Evolutionary conservation across 331 rosid species (phyloP), one percentile per base, ranked within the genome.

Genomic region (Quercus phellos): DNA sequence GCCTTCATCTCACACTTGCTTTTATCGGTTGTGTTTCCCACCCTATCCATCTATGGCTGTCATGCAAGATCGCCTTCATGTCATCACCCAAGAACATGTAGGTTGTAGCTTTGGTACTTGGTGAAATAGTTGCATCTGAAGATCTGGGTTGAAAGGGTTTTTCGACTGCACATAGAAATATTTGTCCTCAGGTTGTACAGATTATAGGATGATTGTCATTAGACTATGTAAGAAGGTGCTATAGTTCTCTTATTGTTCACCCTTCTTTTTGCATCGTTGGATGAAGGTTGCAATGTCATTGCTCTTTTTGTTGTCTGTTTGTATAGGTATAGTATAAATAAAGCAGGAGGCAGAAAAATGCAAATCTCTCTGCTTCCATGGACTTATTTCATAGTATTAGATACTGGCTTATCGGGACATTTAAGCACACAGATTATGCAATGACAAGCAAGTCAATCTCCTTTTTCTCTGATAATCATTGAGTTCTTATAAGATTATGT

Each of bases 1-100:
- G 70, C 98, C 97, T 26, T 82, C 97, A 29, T 93, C 98, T 17
- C 96, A 89, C 82, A 93, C 97, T 69, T 93, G 98, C 78, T 90
- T 91, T 70, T 86, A 76, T 74, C 71, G 88, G 77, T 66, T 93
- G 74, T 90, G 89, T 78, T 89, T 93, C 82, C 98, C 98, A 0
- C 76, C 81, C 0, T 93, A 93, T 78, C 85, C 91, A n/a, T 87
- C 97, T 13, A 74, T 29, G 80, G 61, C 78, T 51, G 63, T 79
- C 80, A 88, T 93, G 92, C 79, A 84, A 73, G 80, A 79, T 67
- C 90, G 93, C 32, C 88, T 93, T 51, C 53, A 74, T 67, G 70
- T 91, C 85, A 90, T 91, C 83, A 88, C 94, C 50, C 97, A 90
- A 74, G 97, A 91, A 74, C 97, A 93, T 77, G 84, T 91, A 3